phyloP scores from a whole-genome alignment of 306 rosid species.

The Quercus glauca region DNA sequence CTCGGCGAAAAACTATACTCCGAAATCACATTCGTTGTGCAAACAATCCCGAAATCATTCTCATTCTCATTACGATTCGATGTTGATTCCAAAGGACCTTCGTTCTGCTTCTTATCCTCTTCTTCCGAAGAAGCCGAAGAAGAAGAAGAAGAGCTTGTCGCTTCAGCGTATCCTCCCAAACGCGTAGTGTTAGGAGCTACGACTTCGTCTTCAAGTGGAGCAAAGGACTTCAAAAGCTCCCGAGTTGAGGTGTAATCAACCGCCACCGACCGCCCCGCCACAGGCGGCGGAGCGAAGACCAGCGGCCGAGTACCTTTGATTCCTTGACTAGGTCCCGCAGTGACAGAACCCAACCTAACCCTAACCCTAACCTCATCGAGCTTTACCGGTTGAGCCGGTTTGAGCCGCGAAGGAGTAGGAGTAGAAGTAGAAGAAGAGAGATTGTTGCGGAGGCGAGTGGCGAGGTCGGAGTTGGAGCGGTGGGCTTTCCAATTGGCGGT shows the following conservation, averaged over 20 bases:
- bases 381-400: neutral
- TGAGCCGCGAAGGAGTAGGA: neutral
- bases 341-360: neutral
- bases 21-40: neutral
- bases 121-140: no score
- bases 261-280: neutral
- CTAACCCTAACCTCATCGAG: neutral
- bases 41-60: neutral
- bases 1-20: slow-evolving; percentile 31
- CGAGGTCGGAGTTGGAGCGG: slow-evolving; percentile 2
- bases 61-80: no score
- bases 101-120: slow-evolving; percentile 3
- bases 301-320: slow-evolving; percentile 48
- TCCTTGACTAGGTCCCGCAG: slow-evolving; percentile 11
- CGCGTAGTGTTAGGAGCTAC: neutral
- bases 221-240: slow-evolving; percentile 28
- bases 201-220: slow-evolving; percentile 8
- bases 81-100: slow-evolving; percentile 29
- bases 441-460: slow-evolving; percentile 7
- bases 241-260: slow-evolving; percentile 24
- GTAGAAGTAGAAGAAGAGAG: neutral
- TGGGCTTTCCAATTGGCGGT: slow-evolving; percentile 55
- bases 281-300: slow-evolving; percentile 31
- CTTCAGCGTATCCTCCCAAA: no score
- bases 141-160: no score